Base-by-base conservation (phyloP, 768 basidiomycete genomes). In the Pulveroboletus sp. region DNA sequence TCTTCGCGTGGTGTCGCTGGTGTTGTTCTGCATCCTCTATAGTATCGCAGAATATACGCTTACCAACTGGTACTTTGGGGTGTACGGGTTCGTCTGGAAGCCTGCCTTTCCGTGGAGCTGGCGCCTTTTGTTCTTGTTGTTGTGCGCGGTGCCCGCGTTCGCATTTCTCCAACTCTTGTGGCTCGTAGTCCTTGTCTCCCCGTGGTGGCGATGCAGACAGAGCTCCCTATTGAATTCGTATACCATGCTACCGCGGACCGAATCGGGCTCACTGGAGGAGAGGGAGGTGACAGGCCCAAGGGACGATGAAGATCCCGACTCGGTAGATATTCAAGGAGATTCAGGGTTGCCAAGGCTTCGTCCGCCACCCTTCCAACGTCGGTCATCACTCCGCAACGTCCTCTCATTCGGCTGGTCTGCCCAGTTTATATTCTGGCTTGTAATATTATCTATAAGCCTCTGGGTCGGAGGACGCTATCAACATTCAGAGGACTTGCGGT, bases 91-190 rank as follows among this genome's bases (percentile, higher is more conserved):
- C 3, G 42, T 63, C 37, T 62, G 62, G 62, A 49, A 42, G 32
- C 53, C 55, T 0, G 55, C 48, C 0, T 62, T 63, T 39, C 62
- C 60, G 1, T 15, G 33, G 5, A 63, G 50, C 30, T 62, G 60
- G 60, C 61, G 51, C 31, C 1, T 61, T 0, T 1, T 58, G 1
- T 37, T 61, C 43, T 9, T 61, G 24, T 50, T 37, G 1, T 28
- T 63, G 31, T 57, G 49, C 13, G 44, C 49, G 1, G 41, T 57
- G 6, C 60, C 62, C 8, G 6, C 24, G 5, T 37, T 64, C 7
- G 42, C 61, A 0, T 46, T 43, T 3, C 11, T 57, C 6, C 60
- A 61, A 1, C 27, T 57, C 39, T 1, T 33, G 3, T 42, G 43
- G 42, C 46, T 60, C 46, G 13, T 41, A 18, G 39, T 38, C 1